phyloP scores from a whole-genome alignment of 345 rosid genomes.

The Populus alba region DNA sequence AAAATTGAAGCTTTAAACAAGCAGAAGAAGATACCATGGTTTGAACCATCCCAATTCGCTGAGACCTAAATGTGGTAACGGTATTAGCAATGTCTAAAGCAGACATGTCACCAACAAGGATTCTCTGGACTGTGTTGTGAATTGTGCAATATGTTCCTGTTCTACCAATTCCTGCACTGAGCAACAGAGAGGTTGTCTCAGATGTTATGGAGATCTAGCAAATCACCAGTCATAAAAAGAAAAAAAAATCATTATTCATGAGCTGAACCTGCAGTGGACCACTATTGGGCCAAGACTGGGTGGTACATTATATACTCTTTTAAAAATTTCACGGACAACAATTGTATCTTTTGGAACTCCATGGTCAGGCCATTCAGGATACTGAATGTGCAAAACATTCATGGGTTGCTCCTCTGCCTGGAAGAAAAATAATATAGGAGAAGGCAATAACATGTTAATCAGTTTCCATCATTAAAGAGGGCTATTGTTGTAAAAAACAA shows the following conservation, averaged over 20 bases:
- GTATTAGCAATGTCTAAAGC: conserved; percentile 72
- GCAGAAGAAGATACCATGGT: conserved; percentile 58
- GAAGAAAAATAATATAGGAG: conserved; percentile 15
- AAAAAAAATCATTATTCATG: neutral
- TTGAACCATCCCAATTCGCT: conserved; percentile 92
- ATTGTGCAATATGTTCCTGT: conserved; percentile 91
- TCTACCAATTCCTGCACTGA: conserved; percentile 99
- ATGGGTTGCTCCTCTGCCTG: conserved; percentile 62
- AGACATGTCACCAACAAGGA: conserved; percentile 84
- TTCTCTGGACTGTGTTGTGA: conserved; percentile 91
- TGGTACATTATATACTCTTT: conserved; percentile 50
- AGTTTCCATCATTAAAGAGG: neutral
- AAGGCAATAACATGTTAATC: neutral
- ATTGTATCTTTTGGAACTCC: conserved; percentile 80
- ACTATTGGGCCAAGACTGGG: conserved; percentile 74
- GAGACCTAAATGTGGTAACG: conserved; percentile 62
- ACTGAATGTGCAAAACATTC: conserved; percentile 78
- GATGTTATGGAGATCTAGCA: conserved; percentile 1
- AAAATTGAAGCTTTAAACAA: neutral
- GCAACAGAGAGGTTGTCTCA: conserved; percentile 25
- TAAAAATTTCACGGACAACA: conserved; percentile 79
- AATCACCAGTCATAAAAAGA: conserved; percentile 9
- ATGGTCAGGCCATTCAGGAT: conserved; percentile 97
- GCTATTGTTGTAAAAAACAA: neutral
- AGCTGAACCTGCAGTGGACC: conserved; percentile 92